Evolutionary conservation across 805 yeast genomes (phyloP).

Genomic region (Zygosaccharomyces gambellarensis): DNA sequence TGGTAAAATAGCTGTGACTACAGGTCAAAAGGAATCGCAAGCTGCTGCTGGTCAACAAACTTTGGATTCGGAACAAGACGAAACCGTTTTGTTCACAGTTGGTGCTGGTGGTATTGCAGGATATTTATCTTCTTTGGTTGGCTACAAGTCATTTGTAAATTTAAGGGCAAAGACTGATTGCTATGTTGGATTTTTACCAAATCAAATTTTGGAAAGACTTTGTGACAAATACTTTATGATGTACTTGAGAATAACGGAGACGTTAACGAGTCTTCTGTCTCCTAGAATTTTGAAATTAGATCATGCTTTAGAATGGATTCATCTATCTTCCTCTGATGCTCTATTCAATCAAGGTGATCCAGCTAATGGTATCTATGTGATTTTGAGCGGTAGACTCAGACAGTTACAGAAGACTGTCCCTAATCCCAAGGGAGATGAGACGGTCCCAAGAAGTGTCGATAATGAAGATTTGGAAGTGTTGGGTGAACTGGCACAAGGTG

Average conservation of each 20-base stretch:
- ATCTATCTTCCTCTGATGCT: constrained; percentile 77
- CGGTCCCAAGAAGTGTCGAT: constrained; percentile 12
- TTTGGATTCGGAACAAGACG: constrained; percentile 10
- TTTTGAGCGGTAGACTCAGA: constrained; percentile 81
- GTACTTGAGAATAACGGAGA: constrained; percentile 71
- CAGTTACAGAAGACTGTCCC: constrained; percentile 39
- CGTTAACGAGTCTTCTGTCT: constrained; percentile 62
- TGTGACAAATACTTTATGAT: constrained; percentile 73
- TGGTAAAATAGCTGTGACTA: constrained; percentile 62
- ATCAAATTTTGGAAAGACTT: constrained; percentile 54
- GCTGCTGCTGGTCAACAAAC: constrained; percentile 4
- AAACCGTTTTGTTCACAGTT: constrained; percentile 48
- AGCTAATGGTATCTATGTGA: constrained; percentile 88
- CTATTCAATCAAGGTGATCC: constrained; percentile 76
- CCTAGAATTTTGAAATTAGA: constrained; percentile 69
- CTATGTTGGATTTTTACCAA: constrained; percentile 69
- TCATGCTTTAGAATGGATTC: constrained; percentile 93
- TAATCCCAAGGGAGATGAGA: constrained; percentile 21
- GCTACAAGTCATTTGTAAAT: constrained; percentile 71
- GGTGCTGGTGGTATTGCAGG: constrained; percentile 83
- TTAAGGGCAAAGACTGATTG: constrained; percentile 56
- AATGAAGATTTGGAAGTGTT: constrained; percentile 34
- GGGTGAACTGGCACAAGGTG: constrained; percentile 90
- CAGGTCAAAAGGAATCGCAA: constrained; percentile 3
- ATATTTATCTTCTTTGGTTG: constrained; percentile 72